A percentile compares a stretch with the other conserved stretches of the same genome.
Conservation (phyloP, 1,284 basidiomycete genomes). For the Phaffia rhodozyma region DNA sequence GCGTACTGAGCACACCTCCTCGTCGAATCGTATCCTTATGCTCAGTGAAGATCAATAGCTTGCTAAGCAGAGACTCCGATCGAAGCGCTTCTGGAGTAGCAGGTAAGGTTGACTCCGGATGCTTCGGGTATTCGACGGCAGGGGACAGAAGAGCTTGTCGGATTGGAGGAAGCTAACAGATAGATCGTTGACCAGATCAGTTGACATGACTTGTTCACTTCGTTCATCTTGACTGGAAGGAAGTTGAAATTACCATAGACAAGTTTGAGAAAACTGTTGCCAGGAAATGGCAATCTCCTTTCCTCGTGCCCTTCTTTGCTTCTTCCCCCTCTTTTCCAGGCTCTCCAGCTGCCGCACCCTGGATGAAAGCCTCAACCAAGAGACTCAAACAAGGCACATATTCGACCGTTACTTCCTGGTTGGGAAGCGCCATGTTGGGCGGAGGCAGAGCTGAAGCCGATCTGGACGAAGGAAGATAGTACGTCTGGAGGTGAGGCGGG, state of each 20-base stretch:
- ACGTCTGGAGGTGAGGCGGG: slow-evolving; percentile 49
- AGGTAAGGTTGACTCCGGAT: slow-evolving; percentile 31
- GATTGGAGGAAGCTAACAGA: slow-evolving; percentile 48
- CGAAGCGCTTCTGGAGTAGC: slow-evolving; percentile 8
- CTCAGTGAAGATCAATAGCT: slow-evolving; percentile 75
- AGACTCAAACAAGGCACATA: slow-evolving; percentile 51
- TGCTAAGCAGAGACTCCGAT: slow-evolving; percentile 65
- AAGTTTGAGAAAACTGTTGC: slow-evolving; percentile 86
- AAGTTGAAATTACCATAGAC: slow-evolving; percentile 30
- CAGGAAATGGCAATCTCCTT: slow-evolving; percentile 44
- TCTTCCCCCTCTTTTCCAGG: slow-evolving; percentile 36
- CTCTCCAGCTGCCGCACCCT: slow-evolving; percentile 49
- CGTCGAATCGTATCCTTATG: slow-evolving; percentile 72
- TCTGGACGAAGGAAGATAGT: slow-evolving; percentile 60
- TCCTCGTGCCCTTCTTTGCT: slow-evolving; percentile 26
- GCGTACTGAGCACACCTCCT: slow-evolving; percentile 68
- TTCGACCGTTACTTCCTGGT: slow-evolving; percentile 43
- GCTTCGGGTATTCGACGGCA: slow-evolving; percentile 26
- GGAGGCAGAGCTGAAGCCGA: slow-evolving; percentile 53
- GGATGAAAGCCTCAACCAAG: slow-evolving; percentile 72
- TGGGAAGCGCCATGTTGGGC: slow-evolving; percentile 52
- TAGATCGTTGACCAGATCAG: neutral
- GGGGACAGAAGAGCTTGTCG: slow-evolving; percentile 56
- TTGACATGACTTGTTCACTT: neutral
- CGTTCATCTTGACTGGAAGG: neutral